These are phyloP conservation scores for Fusarium multiceps DNA, from an alignment of 2,329 filamentous ascomycete species.

Conservation along the genomic window DNA sequence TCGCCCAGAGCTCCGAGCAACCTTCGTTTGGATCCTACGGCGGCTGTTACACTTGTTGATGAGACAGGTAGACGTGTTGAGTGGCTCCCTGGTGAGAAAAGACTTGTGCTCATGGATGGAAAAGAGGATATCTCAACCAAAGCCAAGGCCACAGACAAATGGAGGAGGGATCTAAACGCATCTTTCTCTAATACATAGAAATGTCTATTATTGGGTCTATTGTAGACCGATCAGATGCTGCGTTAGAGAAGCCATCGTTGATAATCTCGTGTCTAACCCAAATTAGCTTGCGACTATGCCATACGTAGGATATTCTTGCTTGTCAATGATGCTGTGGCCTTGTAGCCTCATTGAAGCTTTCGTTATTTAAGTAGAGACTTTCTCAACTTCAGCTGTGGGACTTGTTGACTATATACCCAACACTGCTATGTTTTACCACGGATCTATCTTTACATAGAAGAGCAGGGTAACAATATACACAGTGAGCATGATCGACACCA, in stretches of 20 bases:
- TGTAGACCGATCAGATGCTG: not conserved
- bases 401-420: not conserved
- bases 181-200: not conserved
- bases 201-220: not conserved
- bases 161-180: slow-evolving; percentile 1
- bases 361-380: not conserved
- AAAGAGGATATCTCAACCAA: slow-evolving; percentile 8
- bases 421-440: not conserved
- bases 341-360: not conserved
- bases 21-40: slow-evolving; percentile 27
- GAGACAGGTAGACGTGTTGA: slow-evolving; percentile 40
- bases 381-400: not conserved
- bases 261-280: not conserved
- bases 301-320: not conserved
- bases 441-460: not conserved
- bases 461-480: not conserved
- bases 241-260: not conserved
- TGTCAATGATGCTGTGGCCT: not conserved
- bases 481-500: not conserved
- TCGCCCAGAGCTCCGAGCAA: slow-evolving; percentile 36
- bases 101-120: slow-evolving; percentile 37
- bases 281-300: not conserved
- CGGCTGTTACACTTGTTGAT: slow-evolving; percentile 36
- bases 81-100: slow-evolving; percentile 38
- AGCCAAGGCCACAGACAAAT: slow-evolving; percentile 11